These are phyloP conservation scores for Sequoia sempervirens DNA, from an alignment of 75 land plant genomes.

Conservation along the genomic window DNA sequence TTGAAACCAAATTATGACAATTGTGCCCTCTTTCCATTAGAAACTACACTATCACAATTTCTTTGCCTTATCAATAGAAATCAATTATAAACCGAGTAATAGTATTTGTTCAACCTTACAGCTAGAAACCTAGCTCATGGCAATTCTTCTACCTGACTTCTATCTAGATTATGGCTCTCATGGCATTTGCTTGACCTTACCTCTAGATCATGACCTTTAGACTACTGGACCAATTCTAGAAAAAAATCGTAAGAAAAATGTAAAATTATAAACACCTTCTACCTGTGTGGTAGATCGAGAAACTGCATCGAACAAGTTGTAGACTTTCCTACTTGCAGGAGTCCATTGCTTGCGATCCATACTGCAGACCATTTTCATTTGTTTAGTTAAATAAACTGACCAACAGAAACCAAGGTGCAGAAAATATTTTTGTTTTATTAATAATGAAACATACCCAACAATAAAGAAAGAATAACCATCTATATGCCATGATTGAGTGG, in stretches of 20 bases:
- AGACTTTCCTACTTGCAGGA: slow-evolving; percentile 34
- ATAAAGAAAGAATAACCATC: slow-evolving; percentile 70
- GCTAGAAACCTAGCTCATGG: neutral
- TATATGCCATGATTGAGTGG: slow-evolving; percentile 69
- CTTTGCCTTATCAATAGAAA: neutral
- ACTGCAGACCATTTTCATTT: slow-evolving; percentile 21
- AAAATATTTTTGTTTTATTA: neutral
- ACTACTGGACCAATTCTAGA: neutral
- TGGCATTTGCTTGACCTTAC: neutral
- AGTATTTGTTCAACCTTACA: neutral
- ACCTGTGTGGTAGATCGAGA: slow-evolving; percentile 72
- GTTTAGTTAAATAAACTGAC: neutral
- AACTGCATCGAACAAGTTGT: slow-evolving; percentile 75
- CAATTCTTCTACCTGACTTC: neutral
- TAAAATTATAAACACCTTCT: neutral
- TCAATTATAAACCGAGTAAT: neutral
- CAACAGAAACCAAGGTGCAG: neutral
- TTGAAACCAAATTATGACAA: neutral
- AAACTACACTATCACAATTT: neutral
- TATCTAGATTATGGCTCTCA: neutral
- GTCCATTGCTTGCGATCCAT: slow-evolving; percentile 77
- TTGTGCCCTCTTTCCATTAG: neutral
- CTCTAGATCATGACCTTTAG: neutral
- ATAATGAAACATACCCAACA: slow-evolving; percentile 48
- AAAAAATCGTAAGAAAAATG: neutral